These are phyloP conservation scores for Pistacia integerrima DNA, from an alignment of 345 rosid genomes.

Conservation along the genomic window DNA sequence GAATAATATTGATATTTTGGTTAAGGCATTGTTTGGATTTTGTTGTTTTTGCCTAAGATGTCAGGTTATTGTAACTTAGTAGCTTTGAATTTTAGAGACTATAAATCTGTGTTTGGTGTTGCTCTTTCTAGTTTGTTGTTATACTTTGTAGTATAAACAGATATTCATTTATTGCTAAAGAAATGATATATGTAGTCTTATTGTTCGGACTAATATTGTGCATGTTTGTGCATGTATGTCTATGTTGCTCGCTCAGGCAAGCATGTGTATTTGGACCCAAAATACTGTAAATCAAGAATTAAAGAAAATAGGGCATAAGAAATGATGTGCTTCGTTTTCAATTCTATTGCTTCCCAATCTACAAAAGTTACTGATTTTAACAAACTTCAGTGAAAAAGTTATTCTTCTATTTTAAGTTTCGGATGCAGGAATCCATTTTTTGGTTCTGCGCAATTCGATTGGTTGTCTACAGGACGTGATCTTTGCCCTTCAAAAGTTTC, in stretches of 20 bases:
- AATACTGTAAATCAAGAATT: neutral
- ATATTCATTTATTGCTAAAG: neutral
- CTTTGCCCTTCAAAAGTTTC: conserved; percentile 70
- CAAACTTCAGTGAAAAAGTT: neutral
- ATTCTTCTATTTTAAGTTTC: conserved; percentile 33
- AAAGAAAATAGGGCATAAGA: neutral
- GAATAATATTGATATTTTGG: neutral
- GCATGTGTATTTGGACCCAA: neutral
- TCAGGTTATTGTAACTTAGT: neutral
- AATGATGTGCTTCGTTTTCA: neutral
- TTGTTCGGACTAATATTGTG: neutral
- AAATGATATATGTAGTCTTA: neutral
- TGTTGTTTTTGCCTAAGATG: neutral
- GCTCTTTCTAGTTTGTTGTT: neutral
- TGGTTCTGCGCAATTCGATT: conserved; percentile 57
- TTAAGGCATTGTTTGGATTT: neutral
- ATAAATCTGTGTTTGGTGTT: conserved; percentile 1
- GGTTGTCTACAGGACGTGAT: conserved; percentile 56
- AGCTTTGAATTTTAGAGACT: neutral
- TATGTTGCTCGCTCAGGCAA: too few species aligned
- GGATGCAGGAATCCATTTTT: conserved; percentile 52
- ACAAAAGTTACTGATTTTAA: neutral
- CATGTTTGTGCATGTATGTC: neutral
- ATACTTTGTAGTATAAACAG: neutral
- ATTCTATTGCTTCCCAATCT: neutral